phyloP scores from a whole-genome alignment of 805 yeast species.

The Cephaloascus albidus region DNA sequence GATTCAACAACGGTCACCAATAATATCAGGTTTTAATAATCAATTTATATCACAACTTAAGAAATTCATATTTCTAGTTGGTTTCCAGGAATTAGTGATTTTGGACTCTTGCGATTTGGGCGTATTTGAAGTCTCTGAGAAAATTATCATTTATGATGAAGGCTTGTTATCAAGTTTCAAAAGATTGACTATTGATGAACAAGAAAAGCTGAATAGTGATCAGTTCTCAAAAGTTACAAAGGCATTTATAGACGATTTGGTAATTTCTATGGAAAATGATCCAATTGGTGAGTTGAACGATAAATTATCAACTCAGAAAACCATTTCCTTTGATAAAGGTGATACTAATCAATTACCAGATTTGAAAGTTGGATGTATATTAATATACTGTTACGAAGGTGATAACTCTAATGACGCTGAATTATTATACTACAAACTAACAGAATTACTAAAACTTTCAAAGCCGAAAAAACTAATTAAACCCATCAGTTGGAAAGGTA shows the following conservation, averaged over 20 bases:
- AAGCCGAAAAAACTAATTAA: constrained; percentile 23
- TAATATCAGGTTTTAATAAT: constrained; percentile 52
- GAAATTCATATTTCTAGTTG: constrained; percentile 33
- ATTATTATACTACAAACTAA: constrained; percentile 30
- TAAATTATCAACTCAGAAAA: neutral
- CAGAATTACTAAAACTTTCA: constrained; percentile 14
- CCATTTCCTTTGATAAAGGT: too few species aligned
- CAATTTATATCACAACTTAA: constrained; percentile 40
- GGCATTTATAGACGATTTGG: constrained; percentile 5
- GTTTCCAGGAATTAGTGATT: constrained; percentile 39
- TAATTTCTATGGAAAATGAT: neutral
- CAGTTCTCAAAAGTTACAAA: constrained; percentile 7
- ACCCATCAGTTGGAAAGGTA: constrained; percentile 80
- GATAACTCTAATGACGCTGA: constrained; percentile 75
- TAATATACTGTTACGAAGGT: constrained; percentile 76
- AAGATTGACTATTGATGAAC: constrained; percentile 1
- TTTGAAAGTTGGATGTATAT: constrained; percentile 27
- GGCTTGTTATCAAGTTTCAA: neutral
- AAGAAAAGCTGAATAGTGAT: constrained; percentile 2
- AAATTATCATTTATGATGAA: neutral
- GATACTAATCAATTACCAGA: neutral
- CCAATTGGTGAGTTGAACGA: constrained; percentile 1
- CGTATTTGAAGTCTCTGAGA: constrained; percentile 14
- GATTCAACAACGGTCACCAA: constrained; percentile 80
- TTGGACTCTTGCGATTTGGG: constrained; percentile 73